Percentiles rank a stretch among this genome's conserved stretches.
Conservation (phyloP, 2,329 filamentous ascomycete species). For the Nemania sp. region DNA sequence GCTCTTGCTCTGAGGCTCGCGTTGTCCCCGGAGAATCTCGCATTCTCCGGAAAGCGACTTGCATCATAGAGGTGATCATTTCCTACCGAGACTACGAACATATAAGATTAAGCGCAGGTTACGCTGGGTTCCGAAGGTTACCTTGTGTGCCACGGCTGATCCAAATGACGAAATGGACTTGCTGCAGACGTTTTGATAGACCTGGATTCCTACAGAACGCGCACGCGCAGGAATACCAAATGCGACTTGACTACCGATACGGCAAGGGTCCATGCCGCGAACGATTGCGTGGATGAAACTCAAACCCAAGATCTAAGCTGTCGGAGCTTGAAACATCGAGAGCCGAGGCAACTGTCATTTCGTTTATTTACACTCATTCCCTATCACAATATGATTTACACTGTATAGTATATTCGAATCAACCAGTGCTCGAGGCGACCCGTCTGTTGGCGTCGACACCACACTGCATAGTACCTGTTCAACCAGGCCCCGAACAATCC, state of each 20-base stretch:
- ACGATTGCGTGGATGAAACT: slow-evolving; percentile 42
- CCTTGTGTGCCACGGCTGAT: background rate
- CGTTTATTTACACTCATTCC: background rate
- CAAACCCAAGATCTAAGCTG: slow-evolving; percentile 34
- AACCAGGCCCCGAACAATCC: slow-evolving; percentile 1
- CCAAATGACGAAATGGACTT: slow-evolving; percentile 26
- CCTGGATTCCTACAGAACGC: background rate
- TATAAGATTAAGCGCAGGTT: slow-evolving; percentile 16
- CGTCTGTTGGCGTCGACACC: background rate
- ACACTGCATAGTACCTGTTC: slow-evolving; percentile 4
- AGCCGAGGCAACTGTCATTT: slow-evolving; percentile 2
- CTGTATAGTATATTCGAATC: slow-evolving; percentile 21
- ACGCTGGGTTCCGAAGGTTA: slow-evolving; percentile 6
- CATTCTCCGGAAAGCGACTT: slow-evolving; percentile 41
- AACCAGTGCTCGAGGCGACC: slow-evolving; percentile 14
- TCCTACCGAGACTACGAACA: slow-evolving; percentile 19
- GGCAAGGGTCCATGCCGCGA: slow-evolving; percentile 38
- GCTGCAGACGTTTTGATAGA: slow-evolving; percentile 3
- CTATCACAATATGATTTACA: slow-evolving; percentile 6
- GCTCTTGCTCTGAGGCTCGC: slow-evolving; percentile 34
- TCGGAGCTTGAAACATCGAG: slow-evolving; percentile 43
- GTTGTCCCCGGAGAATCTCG: slow-evolving; percentile 39
- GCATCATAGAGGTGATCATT: slow-evolving; percentile 26
- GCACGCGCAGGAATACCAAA: slow-evolving; percentile 12
- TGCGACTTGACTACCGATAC: background rate